Evolutionary conservation across 306 rosid genomes (phyloP).

Genomic region (Vachellia collinsii): DNA sequence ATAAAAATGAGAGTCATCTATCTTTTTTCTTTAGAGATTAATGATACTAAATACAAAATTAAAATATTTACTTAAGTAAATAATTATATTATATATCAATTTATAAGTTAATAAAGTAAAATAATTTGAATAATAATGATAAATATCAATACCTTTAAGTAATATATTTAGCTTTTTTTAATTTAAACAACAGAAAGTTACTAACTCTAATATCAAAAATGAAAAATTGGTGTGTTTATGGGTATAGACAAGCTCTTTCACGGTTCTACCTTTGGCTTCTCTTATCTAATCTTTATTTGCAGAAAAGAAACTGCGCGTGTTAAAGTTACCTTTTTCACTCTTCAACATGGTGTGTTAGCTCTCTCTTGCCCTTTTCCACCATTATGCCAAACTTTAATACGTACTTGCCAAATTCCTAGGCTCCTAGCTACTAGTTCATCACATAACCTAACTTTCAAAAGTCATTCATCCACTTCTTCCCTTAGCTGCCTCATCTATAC

Average conservation of each 20-base stretch:
- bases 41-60: no score
- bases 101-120: no score
- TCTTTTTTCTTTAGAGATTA: no score
- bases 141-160: no score
- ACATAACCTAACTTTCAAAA: slow-evolving; percentile 6
- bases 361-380: slow-evolving; percentile 19
- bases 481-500: slow-evolving; percentile 5
- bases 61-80: no score
- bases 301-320: slow-evolving; percentile 30
- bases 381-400: background rate
- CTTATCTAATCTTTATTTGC: slow-evolving; percentile 37
- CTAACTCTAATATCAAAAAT: no score
- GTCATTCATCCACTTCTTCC: slow-evolving; percentile 1
- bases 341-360: background rate
- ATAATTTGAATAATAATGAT: no score
- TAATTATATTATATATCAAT: no score
- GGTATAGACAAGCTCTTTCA: slow-evolving; percentile 58
- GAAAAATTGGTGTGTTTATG: no score
- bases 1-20: no score
- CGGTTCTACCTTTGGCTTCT: slow-evolving; percentile 29
- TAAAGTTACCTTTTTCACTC: slow-evolving; percentile 34
- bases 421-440: background rate
- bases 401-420: background rate
- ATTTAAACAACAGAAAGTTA: no score
- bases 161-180: no score